Conservation (phyloP, 2,329 filamentous ascomycete species). For the Alternaria sp. region DNA sequence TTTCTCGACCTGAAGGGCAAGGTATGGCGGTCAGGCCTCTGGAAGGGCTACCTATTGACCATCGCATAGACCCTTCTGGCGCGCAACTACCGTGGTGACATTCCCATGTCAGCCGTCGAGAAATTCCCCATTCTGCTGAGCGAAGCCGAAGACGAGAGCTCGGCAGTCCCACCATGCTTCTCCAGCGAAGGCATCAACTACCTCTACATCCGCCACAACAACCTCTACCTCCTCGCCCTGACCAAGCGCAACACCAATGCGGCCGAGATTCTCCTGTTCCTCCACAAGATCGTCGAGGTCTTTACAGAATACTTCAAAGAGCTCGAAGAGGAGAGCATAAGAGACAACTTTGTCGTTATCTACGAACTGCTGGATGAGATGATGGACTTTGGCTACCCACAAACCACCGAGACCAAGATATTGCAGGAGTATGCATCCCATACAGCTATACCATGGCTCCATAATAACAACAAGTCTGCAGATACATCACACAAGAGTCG, state of each 20-base stretch:
- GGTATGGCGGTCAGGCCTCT: conserved; percentile 60
- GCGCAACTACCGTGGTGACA: conserved; percentile 97
- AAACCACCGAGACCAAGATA: conserved; percentile 98
- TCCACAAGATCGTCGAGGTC: conserved; percentile 97
- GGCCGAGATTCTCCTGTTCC: conserved; percentile 95
- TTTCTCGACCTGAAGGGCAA: conserved; percentile 99
- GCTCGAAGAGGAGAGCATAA: conserved; percentile 96
- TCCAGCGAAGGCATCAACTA: conserved; percentile 99
- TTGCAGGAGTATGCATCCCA: conserved; percentile 73
- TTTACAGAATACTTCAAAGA: conserved; percentile 99
- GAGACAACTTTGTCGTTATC: conserved; percentile 99
- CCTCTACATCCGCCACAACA: conserved; percentile 99
- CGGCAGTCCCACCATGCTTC: conserved; percentile 95
- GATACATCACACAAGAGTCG: conserved; percentile 97
- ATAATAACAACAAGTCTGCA: conserved; percentile 31
- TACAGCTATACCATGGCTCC: rapidly evolving
- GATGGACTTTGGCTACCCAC: conserved; percentile 99
- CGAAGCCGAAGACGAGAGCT: conserved; percentile 99
- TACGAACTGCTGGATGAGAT: conserved; percentile 99
- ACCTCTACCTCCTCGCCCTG: conserved; percentile 95
- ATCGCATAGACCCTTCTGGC: conserved; percentile 84
- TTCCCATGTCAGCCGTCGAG: conserved; percentile 98
- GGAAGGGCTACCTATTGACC: conserved; percentile 35
- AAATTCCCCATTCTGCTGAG: conserved; percentile 95
- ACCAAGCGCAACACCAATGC: conserved; percentile 99